Base-by-base conservation (phyloP, 2,329 filamentous ascomycete genomes). In the Pyrenophora seminiperda region DNA sequence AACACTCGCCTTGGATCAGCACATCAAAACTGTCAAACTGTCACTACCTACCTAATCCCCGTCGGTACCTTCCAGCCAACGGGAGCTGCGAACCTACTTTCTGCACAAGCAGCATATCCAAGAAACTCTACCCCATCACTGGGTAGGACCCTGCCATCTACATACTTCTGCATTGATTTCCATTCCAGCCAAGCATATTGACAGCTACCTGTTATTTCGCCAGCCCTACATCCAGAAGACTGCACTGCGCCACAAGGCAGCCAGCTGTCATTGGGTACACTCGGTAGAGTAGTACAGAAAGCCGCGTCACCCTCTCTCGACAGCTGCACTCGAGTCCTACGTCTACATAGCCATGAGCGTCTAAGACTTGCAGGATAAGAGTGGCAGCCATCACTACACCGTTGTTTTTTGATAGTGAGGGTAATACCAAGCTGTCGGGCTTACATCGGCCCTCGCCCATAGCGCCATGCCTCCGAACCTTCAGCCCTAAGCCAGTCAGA, bases 1-100 rank as follows among this genome's bases (percentile, higher is more conserved):
- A 47, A 46, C 51, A 24, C 41, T 15, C 38, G 39, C 36, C 47
- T 20, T 40, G 41, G 32, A 33, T 43, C 55, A 52, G 45, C 43
- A 56, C 47, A 38, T 61, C 56, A 54, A 37, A 48, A 31, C 53
- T 59, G 56, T 53, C 56, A 59, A n/a, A n/a, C n/a, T n/a, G n/a
- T n/a, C n/a, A n/a, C n/a, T n/a, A n/a, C n/a, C 40, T 47, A 41
- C 44, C 45, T 29, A 30, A 29, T 47, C 38, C 36, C 48, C 33
- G 38, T 15, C 47, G 50, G 54, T 20, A 46, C 24, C 22, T 56
- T 11, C 53, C 45, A 41, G 38, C 46, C 45, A 53, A 47, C 45
- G 5, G 24, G 47, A 41, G 22, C 22, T 27, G 10, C 34, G 27
- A 37, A 20, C 40, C n/a, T 17, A 27, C 38, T 22, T 33, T 30